Conservation (phyloP, 345 rosid genomes). For the Microthlaspi erraticum region DNA sequence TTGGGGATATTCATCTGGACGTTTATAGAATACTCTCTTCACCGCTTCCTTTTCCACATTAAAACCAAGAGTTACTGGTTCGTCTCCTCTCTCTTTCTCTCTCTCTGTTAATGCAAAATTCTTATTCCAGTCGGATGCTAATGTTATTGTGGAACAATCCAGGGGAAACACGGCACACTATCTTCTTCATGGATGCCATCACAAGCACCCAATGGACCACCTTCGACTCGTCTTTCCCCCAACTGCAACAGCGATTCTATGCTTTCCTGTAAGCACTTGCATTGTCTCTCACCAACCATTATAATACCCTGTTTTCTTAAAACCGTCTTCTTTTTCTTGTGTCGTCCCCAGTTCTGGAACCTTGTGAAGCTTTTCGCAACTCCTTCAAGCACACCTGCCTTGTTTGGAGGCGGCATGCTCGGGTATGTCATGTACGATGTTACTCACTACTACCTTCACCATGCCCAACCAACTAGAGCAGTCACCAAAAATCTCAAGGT, state of each 20-base stretch:
- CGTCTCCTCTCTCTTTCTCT: slow-evolving; percentile 17
- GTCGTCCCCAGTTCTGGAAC: slow-evolving; percentile 72
- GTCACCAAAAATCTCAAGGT: slow-evolving; percentile 80
- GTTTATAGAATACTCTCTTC: slow-evolving; percentile 67
- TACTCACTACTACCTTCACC: slow-evolving; percentile 94
- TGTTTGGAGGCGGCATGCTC: slow-evolving; percentile 87
- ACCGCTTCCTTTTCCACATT: slow-evolving; percentile 77
- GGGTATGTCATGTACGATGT: slow-evolving; percentile 91
- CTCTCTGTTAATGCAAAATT: background rate
- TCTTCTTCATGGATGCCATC: slow-evolving; percentile 95
- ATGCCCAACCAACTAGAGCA: slow-evolving; percentile 76
- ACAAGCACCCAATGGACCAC: slow-evolving; percentile 97
- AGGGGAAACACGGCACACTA: slow-evolving; percentile 90
- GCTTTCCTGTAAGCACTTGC: slow-evolving; percentile 61
- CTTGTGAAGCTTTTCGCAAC: slow-evolving; percentile 59
- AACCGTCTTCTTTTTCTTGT: slow-evolving; percentile 1
- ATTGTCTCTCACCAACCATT: background rate
- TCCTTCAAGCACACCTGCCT: slow-evolving; percentile 73
- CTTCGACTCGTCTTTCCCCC: slow-evolving; percentile 94
- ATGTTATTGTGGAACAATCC: slow-evolving; percentile 34
- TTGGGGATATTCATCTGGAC: slow-evolving; percentile 73
- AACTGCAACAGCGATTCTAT: slow-evolving; percentile 71
- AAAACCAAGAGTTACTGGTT: slow-evolving; percentile 71
- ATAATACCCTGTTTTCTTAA: background rate
- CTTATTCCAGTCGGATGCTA: slow-evolving; percentile 8